Percentiles rank a stretch among this genome's conserved stretches.
phyloP scores from a whole-genome alignment of 306 rosid genomes.

The Betula pendula region DNA sequence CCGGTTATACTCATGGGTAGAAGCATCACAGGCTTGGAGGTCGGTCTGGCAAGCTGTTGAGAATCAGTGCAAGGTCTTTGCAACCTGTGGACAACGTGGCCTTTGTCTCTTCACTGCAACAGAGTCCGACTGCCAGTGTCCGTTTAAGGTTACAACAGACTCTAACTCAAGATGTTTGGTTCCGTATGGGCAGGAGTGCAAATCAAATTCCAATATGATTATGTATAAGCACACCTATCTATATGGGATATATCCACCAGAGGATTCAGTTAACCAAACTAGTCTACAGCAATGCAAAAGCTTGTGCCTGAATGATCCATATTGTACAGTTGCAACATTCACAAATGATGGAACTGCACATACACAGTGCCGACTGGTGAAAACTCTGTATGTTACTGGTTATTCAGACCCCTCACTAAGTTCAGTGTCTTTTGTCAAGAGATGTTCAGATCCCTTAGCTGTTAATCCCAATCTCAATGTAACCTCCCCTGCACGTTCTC shows the following conservation, averaged over 20 bases:
- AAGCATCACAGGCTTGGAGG: slow-evolving; percentile 56
- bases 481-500: slow-evolving; percentile 26
- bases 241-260: slow-evolving; percentile 66
- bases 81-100: slow-evolving; percentile 66
- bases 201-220: slow-evolving; percentile 42
- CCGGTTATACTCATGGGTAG: slow-evolving; percentile 72
- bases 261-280: slow-evolving; percentile 38
- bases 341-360: slow-evolving; percentile 63
- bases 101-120: slow-evolving; percentile 53
- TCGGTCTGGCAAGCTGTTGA: slow-evolving; percentile 87
- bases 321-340: slow-evolving; percentile 66
- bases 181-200: slow-evolving; percentile 42
- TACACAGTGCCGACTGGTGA: slow-evolving; percentile 58
- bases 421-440: slow-evolving; percentile 63
- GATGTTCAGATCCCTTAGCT: slow-evolving; percentile 68
- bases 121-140: slow-evolving; percentile 62
- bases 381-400: slow-evolving; percentile 59
- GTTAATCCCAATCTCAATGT: slow-evolving; percentile 45
- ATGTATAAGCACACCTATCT: slow-evolving; percentile 41
- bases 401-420: slow-evolving; percentile 58
- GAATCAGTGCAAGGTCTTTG: slow-evolving; percentile 82
- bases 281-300: slow-evolving; percentile 56
- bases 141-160: slow-evolving; percentile 39
- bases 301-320: slow-evolving; percentile 53
- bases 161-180: slow-evolving; percentile 48